phyloP scores from a whole-genome alignment of 2,329 filamentous ascomycete species.

The Chaetomiaceae sp. region DNA sequence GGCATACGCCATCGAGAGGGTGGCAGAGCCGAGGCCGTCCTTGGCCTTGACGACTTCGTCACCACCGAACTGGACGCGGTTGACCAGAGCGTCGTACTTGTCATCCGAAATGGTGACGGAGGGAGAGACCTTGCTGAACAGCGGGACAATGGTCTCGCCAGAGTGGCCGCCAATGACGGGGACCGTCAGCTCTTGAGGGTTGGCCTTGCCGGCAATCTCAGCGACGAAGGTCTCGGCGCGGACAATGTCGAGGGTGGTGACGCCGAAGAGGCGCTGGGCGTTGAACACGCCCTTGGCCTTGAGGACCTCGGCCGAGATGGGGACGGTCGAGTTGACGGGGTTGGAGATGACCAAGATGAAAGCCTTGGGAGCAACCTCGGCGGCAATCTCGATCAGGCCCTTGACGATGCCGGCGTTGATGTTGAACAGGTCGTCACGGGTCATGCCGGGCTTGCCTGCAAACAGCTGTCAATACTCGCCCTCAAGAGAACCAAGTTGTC shows the following conservation, averaged over 20 bases:
- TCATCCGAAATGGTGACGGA: conserved; percentile 76
- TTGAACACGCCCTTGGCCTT: conserved; percentile 93
- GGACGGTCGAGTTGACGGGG: conserved; percentile 98
- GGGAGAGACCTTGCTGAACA: conserved; percentile 89
- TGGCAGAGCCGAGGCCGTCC: conserved; percentile 77
- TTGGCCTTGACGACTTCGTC: conserved; percentile 89
- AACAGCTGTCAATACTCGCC: background rate
- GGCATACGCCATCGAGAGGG: conserved; percentile 84
- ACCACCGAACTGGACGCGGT: conserved; percentile 97
- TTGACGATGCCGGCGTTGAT: conserved; percentile 99
- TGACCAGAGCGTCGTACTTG: conserved; percentile 84
- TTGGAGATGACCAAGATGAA: conserved; percentile 98
- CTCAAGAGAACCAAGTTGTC: no score
- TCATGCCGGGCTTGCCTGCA: conserved; percentile 97
- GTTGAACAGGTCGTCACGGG: conserved; percentile 98
- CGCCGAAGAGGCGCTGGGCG: conserved; percentile 92
- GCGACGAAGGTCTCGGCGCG: conserved; percentile 96
- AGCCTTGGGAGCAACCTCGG: conserved; percentile 85
- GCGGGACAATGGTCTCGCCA: conserved; percentile 93
- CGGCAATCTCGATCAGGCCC: conserved; percentile 82
- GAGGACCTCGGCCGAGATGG: conserved; percentile 94
- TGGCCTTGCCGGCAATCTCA: conserved; percentile 74
- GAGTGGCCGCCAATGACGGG: conserved; percentile 97
- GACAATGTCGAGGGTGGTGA: conserved; percentile 97
- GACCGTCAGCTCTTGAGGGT: conserved; percentile 77